Evolutionary conservation across 2,329 filamentous ascomycete genomes (phyloP), one percentile per base, ranked within the genome.

Genomic region (Clonostachys chloroleuca): DNA sequence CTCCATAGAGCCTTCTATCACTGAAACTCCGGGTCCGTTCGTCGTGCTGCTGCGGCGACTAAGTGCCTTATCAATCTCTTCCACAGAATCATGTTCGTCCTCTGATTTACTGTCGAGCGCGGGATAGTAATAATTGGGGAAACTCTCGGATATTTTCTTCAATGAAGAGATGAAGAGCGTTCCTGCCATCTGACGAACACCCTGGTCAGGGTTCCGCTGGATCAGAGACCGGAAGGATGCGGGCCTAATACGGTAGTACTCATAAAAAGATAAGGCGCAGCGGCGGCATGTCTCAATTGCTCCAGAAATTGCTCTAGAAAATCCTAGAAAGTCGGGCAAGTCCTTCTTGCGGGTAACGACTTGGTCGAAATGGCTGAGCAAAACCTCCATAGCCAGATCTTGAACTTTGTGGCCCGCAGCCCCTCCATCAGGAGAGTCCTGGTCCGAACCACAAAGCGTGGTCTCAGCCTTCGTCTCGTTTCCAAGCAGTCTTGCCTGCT

Each of bases 271-370:
- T 45, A 77, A 63, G 45, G 81, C 81, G 58, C 84, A 87, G 45
- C 73, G 46, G 30, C 57, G 18, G 72, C 67, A 16, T 12, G 14
- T 30, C 24, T 24, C 24, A 12, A 43, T 43, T 13, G 42, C 24
- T 12, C 34, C 24, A 4, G 16, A 16, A n/a, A 43, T 43, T 12
- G 34, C 7, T 12, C 10, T 33, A 4, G 17, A 18, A 16, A 86
- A 80, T 9, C 66, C 61, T 2, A 77, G 72, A 36, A 87, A 83
- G 40, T 86, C 79, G 0, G 83, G 77, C 3, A 80, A 60, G 39
- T 91, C 86, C 61, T 87, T 89, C 5, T 81, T 76, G 48, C 89
- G 80, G 42, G 86, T 81, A 12, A 88, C 78, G 40, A 95, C 75
- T 59, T 92, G 87, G 54, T 92, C 86, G 36, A 95, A 67, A 54